Evolutionary conservation across 1,139 yeast genomes (phyloP).

Genomic region (Suhomyces bribrorum): DNA sequence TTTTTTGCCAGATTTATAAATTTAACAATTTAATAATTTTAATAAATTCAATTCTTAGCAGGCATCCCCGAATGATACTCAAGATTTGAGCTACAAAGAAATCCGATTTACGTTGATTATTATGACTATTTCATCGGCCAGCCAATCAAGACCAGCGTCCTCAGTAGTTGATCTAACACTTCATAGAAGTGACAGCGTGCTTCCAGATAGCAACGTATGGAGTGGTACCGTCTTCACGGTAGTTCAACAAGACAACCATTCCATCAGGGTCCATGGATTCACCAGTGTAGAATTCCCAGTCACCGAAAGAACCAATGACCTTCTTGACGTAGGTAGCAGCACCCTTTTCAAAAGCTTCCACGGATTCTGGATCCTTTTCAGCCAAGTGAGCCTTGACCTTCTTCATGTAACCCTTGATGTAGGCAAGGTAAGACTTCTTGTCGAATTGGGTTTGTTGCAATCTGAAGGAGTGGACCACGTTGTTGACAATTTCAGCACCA

Average conservation of each 20-base stretch:
- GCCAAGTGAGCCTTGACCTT: slow-evolving; percentile 83
- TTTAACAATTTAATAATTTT: too few relatives aligned
- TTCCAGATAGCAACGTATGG: slow-evolving; percentile 98
- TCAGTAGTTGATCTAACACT: slow-evolving; percentile 36
- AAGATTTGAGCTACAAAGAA: too few relatives aligned
- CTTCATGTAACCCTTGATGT: slow-evolving; percentile 99
- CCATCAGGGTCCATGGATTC: slow-evolving; percentile 99
- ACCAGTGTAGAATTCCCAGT: slow-evolving; percentile 99
- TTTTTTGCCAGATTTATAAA: too few relatives aligned
- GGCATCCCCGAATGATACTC: too few relatives aligned
- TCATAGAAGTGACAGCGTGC: slow-evolving; percentile 89
- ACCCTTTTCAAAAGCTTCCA: slow-evolving; percentile 92
- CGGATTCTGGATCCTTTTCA: slow-evolving; percentile 83
- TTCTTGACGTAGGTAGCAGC: slow-evolving; percentile 95
- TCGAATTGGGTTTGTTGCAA: slow-evolving; percentile 93
- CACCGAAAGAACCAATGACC: slow-evolving; percentile 90
- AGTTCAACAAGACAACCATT: slow-evolving; percentile 96
- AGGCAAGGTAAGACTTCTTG: slow-evolving; percentile 94
- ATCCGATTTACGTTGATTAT: too few relatives aligned
- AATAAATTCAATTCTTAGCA: too few relatives aligned
- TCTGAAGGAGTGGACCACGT: slow-evolving; percentile 98
- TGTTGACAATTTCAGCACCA: slow-evolving; percentile 88
- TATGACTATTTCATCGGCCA: too few relatives aligned
- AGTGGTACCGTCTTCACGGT: slow-evolving; percentile 99
- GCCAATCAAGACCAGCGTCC: too few relatives aligned